These are phyloP conservation scores for Ascoidea asiatica DNA, from an alignment of 805 yeast genomes.

Conservation along the genomic window DNA sequence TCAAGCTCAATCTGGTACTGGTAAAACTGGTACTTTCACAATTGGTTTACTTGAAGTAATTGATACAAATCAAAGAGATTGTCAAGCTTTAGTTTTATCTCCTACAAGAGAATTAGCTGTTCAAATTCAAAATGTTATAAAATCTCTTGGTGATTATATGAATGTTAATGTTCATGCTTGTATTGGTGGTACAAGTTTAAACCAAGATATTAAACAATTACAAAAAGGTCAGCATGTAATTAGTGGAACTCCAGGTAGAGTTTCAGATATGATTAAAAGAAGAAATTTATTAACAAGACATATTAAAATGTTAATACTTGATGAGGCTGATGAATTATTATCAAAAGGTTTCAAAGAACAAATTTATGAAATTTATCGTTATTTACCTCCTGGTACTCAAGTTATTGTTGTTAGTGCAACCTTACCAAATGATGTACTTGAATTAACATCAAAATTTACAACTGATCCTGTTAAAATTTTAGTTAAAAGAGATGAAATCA, in stretches of 20 bases:
- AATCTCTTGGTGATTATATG: slow-evolving; percentile 78
- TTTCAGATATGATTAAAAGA: slow-evolving; percentile 79
- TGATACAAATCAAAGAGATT: slow-evolving; percentile 55
- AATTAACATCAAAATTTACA: slow-evolving; percentile 85
- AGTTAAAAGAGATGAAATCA: slow-evolving; percentile 88
- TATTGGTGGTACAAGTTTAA: slow-evolving; percentile 83
- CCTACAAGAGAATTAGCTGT: slow-evolving; percentile 95
- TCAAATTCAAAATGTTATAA: slow-evolving; percentile 83
- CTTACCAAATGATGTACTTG: slow-evolving; percentile 80
- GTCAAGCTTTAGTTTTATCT: slow-evolving; percentile 83
- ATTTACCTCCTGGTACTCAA: slow-evolving; percentile 75
- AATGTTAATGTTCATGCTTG: slow-evolving; percentile 80
- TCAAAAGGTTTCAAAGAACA: slow-evolving; percentile 92
- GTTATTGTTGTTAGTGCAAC: slow-evolving; percentile 95
- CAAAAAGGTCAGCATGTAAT: slow-evolving; percentile 76
- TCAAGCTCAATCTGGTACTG: slow-evolving; percentile 99
- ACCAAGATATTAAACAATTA: slow-evolving; percentile 66
- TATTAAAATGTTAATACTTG: slow-evolving; percentile 79
- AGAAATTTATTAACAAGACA: slow-evolving; percentile 60
- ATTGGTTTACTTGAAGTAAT: slow-evolving; percentile 85
- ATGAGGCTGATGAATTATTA: slow-evolving; percentile 94
- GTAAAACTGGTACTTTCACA: slow-evolving; percentile 97
- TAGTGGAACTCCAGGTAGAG: slow-evolving; percentile 97
- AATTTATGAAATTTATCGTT: slow-evolving; percentile 81
- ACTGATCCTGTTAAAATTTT: slow-evolving; percentile 87